These are phyloP conservation scores for Colletotrichum lentis DNA, from an alignment of 2,329 filamentous ascomycete genomes.

Conservation along the genomic window DNA sequence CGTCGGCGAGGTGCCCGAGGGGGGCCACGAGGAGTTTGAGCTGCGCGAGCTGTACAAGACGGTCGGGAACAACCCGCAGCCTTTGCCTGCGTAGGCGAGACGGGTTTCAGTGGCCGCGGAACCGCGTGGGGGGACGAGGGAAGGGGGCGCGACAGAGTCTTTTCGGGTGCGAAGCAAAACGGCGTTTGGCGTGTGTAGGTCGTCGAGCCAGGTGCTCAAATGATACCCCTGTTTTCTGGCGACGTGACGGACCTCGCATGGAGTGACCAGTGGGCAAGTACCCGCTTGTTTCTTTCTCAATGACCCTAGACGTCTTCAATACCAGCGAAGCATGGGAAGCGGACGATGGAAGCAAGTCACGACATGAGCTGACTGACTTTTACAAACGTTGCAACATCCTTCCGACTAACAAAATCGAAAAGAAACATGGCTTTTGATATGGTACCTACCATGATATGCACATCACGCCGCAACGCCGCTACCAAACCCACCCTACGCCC, in stretches of 20 bases:
- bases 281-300: background rate
- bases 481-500: background rate
- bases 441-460: background rate
- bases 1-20: constrained; percentile 81
- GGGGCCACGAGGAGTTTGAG: constrained; percentile 71
- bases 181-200: constrained; percentile 27
- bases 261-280: background rate
- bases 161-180: background rate
- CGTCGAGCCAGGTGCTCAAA: background rate
- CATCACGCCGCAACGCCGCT: background rate
- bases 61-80: constrained; percentile 65
- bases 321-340: no score
- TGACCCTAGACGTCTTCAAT: no score
- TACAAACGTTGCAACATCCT: background rate
- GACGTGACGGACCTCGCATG: no score
- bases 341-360: background rate
- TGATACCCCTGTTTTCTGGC: constrained; percentile 28
- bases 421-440: no score
- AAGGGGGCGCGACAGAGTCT: background rate
- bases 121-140: background rate
- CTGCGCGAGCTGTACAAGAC: constrained; percentile 70
- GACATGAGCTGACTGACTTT: background rate
- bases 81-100: constrained; percentile 21
- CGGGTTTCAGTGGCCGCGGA: no score
- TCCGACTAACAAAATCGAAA: background rate